phyloP scores from a whole-genome alignment of 768 basidiomycete species.

The Phanerodontia chrysosporium region DNA sequence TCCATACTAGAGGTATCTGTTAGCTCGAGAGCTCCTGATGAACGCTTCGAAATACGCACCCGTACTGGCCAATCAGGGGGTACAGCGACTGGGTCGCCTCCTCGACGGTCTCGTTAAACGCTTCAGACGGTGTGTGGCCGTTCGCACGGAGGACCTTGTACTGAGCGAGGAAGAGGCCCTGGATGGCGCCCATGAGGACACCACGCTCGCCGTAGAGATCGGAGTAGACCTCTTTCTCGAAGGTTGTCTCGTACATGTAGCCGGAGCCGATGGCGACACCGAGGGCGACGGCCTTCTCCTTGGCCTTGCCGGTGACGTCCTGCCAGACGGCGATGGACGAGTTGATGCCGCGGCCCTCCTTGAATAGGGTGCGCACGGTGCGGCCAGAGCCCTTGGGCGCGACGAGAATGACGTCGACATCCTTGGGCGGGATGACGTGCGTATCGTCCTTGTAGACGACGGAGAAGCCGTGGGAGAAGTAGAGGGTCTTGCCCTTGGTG shows the following conservation, averaged over 20 bases:
- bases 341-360: constrained; percentile 99
- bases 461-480: constrained; percentile 99
- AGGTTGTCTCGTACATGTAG: constrained; percentile 98
- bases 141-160: constrained; percentile 97
- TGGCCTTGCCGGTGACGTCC: constrained; percentile 96
- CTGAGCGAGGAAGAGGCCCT: constrained; percentile 98
- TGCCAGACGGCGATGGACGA: constrained; percentile 93
- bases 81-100: constrained; percentile 99
- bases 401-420: constrained; percentile 98
- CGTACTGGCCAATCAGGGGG: constrained; percentile 93
- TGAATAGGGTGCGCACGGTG: constrained; percentile 99
- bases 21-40: neutral
- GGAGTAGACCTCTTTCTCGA: constrained; percentile 99
- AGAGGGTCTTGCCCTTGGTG: constrained; percentile 99
- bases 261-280: constrained; percentile 95
- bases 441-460: constrained; percentile 98
- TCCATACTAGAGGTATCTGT: constrained; percentile 67
- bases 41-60: constrained; percentile 44
- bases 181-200: constrained; percentile 97
- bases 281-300: constrained; percentile 93
- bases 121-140: constrained; percentile 95
- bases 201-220: constrained; percentile 99
- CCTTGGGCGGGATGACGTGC: constrained; percentile 82
- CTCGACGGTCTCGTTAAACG: constrained; percentile 99
- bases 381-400: constrained; percentile 99